Base-by-base conservation (phyloP, 2,329 filamentous ascomycete species). In the Aspergillus tubingensis region DNA sequence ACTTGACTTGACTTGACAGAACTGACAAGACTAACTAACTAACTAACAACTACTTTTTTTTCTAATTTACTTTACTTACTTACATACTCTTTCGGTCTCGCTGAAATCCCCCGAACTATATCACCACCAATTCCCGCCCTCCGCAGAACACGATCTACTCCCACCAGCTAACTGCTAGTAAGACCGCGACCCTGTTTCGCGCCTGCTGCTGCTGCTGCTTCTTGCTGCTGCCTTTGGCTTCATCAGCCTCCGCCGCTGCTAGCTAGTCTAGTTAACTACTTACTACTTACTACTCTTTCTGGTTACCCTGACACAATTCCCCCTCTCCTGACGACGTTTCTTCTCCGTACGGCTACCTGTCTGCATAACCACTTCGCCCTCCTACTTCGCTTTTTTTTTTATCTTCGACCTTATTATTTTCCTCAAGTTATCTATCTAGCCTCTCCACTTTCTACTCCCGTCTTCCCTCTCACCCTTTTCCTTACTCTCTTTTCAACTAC, bases 311-410 rank as follows among this genome's bases (percentile, higher is more conserved):
- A 19, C 36, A 32, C 50, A 21, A 23, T 15, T 21, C 43, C 32
- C 30, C 32, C 25, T 15, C 30, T 13, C 21, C 17, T 54, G 32
- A 21, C 17, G n/a, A 48, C 59, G 50, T 50, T 39, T 54, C 49
- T 48, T 43, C 58, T 36, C 38, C 57, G 30, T 52, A 17, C 50
- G 44, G 44, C 5, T 49, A 13, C 23, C 41, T 23, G 30, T 32
- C 54, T 43, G 41, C 50, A 61, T 54, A 55, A 58, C 49, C 51
- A 41, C 53, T 49, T 48, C 50, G 52, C 43, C 17, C 43, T 54
- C 30, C 30, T 36, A 49, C 25, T 36, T 60, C 44, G 36, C 47
- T 23, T 51, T 54, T 38, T 48, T 51, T 54, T 38, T 48, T 19
- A 38, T 27, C 36, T 51, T 11, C 54, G n/a, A 55, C 38, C 44